Evolutionary conservation across 176 grass and related monocot genomes (phyloP), one percentile per base, ranked within the genome.

Genomic region (Pontederia paniculata): DNA sequence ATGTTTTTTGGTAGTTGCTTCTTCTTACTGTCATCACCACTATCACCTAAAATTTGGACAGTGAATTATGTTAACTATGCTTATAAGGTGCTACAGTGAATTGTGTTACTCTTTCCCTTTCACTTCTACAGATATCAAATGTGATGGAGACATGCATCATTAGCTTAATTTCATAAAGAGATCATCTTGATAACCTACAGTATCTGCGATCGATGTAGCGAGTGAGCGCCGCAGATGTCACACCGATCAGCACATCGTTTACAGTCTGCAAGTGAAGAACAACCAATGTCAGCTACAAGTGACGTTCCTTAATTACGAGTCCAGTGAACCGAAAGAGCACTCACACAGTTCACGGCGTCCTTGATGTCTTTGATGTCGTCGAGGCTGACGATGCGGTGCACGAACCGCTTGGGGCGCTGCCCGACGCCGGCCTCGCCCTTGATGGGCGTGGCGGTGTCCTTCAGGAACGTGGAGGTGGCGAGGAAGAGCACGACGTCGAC

Each of bases 331-430:
- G 56, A 23, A 70, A 53, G 10, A 42, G 50, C 8, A 43, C 85
- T 89, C 83, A 89, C 90, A 77, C 85, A 89, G 31, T 82, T 71
- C 78, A 86, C 81, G 61, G 70, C 73, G 57, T 81, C 80, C 77
- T 89, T 89, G 59, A 96, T 66, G 58, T 31, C 57, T 76, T 81
- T 86, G 62, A 86, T 57, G 66, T 96, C 85, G 63, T 96, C 82
- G 49, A 89, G 81, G 63, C 41, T 63, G 31, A 98, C 58, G 9
- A 83, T 98, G 42, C 77, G 54, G 77, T 88, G 75, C 25, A 96
- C 76, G 80, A 96, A 81, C 10, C 76, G 79, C 72, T 89, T 89
- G 62, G 47, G 82, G 0, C 52, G 62, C 63, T 73, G 77, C 76
- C 86, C 82, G 50, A 80, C 76, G 50, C 85, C 79, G 62, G 73